Evolutionary conservation across 257 asterid species (phyloP).

Genomic region (Paulownia fortunei): DNA sequence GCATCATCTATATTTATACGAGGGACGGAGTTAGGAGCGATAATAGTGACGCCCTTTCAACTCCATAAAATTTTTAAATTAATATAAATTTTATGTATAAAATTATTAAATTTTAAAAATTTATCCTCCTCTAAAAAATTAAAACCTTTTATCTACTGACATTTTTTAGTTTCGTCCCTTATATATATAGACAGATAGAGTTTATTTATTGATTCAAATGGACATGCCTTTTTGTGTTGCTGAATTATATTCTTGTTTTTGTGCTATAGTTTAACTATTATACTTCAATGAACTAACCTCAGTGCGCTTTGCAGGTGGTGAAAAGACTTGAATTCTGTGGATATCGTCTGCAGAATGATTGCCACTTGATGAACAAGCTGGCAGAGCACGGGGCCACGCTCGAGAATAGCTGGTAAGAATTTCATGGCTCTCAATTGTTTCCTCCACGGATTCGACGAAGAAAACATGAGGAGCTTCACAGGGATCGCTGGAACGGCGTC

Average conservation of each 20-base stretch:
- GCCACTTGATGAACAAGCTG: conserved; percentile 24
- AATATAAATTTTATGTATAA: too few relatives aligned
- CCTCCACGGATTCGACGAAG: conserved; percentile 43
- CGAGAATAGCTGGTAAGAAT: conserved; percentile 41
- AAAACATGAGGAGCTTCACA: conserved; percentile 63
- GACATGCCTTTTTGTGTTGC: too few relatives aligned
- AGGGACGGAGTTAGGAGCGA: too few relatives aligned
- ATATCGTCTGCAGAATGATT: conserved; percentile 38
- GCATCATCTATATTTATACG: too few relatives aligned
- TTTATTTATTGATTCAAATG: too few relatives aligned
- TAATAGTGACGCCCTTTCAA: too few relatives aligned
- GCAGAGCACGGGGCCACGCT: conserved; percentile 39
- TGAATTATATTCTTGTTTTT: neutral
- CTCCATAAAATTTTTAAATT: too few relatives aligned
- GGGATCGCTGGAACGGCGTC: conserved; percentile 45
- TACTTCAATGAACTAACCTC: conserved; percentile 26
- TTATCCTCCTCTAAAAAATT: too few relatives aligned
- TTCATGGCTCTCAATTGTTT: neutral
- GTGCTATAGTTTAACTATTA: neutral
- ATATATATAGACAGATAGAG: too few relatives aligned
- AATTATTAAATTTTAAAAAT: too few relatives aligned
- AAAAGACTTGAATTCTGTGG: conserved; percentile 32
- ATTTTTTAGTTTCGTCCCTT: too few relatives aligned
- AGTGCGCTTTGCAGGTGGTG: conserved; percentile 28
- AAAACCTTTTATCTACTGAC: too few relatives aligned